A percentile compares a stretch with the other conserved stretches of the same genome.
These are phyloP conservation scores for Quercus phellos DNA, from an alignment of 331 rosid species.

Conservation along the genomic window DNA sequence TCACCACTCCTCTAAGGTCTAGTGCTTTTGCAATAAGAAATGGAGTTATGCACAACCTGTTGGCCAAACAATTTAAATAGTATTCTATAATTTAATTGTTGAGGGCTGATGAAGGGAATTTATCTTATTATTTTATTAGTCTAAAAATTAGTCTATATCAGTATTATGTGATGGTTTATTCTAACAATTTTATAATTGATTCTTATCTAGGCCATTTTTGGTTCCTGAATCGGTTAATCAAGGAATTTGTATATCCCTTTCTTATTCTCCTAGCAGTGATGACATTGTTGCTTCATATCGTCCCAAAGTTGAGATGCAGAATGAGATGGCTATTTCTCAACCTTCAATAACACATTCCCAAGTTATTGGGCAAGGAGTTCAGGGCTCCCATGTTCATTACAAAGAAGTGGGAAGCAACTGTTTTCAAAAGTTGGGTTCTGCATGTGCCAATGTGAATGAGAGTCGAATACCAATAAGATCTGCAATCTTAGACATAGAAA, in stretches of 20 bases:
- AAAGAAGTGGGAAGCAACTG: slow-evolving; percentile 26
- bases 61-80: background rate
- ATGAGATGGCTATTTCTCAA: slow-evolving; percentile 42
- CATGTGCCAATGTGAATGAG: slow-evolving; percentile 46
- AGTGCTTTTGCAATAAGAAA: background rate
- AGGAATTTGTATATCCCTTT: slow-evolving; percentile 88
- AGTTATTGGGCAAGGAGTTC: slow-evolving; percentile 49
- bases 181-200: slow-evolving; percentile 23
- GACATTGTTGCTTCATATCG: slow-evolving; percentile 80
- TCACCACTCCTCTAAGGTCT: background rate
- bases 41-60: background rate
- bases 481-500: slow-evolving; percentile 40
- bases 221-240: slow-evolving; percentile 59
- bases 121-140: background rate
- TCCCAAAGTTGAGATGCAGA: slow-evolving; percentile 53
- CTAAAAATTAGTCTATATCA: background rate
- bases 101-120: slow-evolving; percentile 14
- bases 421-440: slow-evolving; percentile 50
- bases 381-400: slow-evolving; percentile 59
- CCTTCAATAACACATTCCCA: slow-evolving; percentile 38
- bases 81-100: background rate
- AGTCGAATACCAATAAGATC: slow-evolving; percentile 63
- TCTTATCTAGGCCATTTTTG: slow-evolving; percentile 59
- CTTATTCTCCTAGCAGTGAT: slow-evolving; percentile 57
- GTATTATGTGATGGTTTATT: slow-evolving; percentile 2